These are phyloP conservation scores for Priceomyces medius DNA, from an alignment of 805 yeast genomes.

Conservation along the genomic window DNA sequence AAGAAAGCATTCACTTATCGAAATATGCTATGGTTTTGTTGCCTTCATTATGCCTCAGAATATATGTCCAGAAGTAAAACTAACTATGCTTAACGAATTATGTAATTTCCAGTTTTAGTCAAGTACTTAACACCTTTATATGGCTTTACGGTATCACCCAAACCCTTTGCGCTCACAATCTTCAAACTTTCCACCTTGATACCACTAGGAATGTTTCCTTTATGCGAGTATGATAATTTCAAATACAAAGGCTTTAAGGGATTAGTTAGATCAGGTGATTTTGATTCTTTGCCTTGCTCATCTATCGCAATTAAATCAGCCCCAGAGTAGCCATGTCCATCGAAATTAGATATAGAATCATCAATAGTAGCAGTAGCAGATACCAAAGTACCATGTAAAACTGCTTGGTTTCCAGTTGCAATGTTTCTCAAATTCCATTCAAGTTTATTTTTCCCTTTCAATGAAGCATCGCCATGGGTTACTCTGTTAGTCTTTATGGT, in stretches of 20 bases:
- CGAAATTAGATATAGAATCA: slow-evolving; percentile 4
- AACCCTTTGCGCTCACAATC: slow-evolving; percentile 55
- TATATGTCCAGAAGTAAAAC: background rate
- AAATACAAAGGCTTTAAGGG: slow-evolving; percentile 36
- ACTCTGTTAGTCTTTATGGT: slow-evolving; percentile 57
- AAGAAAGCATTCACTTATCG: no score
- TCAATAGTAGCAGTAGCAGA: slow-evolving; percentile 7
- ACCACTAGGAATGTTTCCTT: slow-evolving; percentile 77
- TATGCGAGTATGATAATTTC: slow-evolving; percentile 52
- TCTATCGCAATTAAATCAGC: slow-evolving; percentile 8
- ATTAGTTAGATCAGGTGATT: background rate
- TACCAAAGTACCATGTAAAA: slow-evolving; percentile 58
- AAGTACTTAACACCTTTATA: slow-evolving; percentile 89
- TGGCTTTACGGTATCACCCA: slow-evolving; percentile 64
- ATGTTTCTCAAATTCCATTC: slow-evolving; percentile 64
- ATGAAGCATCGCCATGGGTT: slow-evolving; percentile 75
- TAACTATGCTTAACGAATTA: slow-evolving; percentile 42
- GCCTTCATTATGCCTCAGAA: no score
- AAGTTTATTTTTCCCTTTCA: slow-evolving; percentile 50
- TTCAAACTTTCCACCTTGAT: slow-evolving; percentile 64
- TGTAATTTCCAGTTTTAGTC: slow-evolving; percentile 60
- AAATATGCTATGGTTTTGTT: no score
- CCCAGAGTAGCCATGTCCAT: slow-evolving; percentile 3
- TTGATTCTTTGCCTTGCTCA: slow-evolving; percentile 6
- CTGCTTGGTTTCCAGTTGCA: slow-evolving; percentile 64